Base-by-base conservation (phyloP, 2,329 filamentous ascomycete genomes). In the Blastomyces emzantsi region DNA sequence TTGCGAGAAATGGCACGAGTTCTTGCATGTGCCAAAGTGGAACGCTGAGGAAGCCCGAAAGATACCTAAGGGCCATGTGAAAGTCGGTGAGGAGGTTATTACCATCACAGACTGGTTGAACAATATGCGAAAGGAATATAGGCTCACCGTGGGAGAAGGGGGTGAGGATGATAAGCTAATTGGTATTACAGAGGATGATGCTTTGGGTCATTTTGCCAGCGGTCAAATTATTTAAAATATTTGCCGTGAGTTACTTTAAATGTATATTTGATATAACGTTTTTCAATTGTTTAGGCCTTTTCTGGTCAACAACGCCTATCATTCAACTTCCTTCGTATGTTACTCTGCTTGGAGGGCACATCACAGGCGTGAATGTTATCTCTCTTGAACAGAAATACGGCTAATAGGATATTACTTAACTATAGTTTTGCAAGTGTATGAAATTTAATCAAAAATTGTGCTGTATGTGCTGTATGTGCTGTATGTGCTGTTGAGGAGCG, bases 1-100 rank as follows among this genome's bases (percentile, higher is more conserved):
- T 17, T 73, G 72, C 51, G 56, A 68, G 57, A 66, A 66, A 47
- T 64, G 51, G 5, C 72, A 73, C 62, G 60, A 67, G 2, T 69
- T 70, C 56, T 64, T 74, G 33, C 47, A 67, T 45, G 63, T 73
- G 56, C 70, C 70, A 1, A 60, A 45, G 15, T 70, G 67, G 68
- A 68, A 70, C 49, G 60, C 61, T 19, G 62, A 67, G 28, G 66
- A 64, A 43, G 66, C 68, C 41, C 61, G 60, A 13, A 25, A 62
- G 15, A 54, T 66, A 51, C 68, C 70, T 33, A 64, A 66, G 56
- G 64, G 65, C 0, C 65, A 61, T 30, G 68, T 74, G 47, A 69
- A 68, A 28, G 70, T 67, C 63, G 65, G 60, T n/a, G 67, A 66
- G 13, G 63, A 69, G 55, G 49, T 62, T 13, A 68, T 71, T 22